Base-by-base conservation (phyloP, 78 protist genomes). In the Planoprotostelium fungivorum region DNA sequence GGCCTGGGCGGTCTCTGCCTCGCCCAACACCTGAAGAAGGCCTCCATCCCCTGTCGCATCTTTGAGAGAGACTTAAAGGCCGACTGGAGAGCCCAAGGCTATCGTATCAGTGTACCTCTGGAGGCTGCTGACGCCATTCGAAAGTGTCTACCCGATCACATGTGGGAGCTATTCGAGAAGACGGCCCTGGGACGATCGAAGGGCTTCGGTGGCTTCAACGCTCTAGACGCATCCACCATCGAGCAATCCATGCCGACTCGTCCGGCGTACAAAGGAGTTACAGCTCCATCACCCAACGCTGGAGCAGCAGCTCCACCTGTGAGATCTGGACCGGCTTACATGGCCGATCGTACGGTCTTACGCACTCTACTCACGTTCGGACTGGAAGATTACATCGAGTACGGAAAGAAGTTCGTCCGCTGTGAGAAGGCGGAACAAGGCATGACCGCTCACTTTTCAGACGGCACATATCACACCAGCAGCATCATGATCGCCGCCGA, bases 31-130 rank as follows among this genome's bases (percentile, higher is more conserved):
- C 38, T 89, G 38, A 34, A 35, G 28, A 83, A 39, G 25, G 28
- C 23, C 34, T 63, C 84, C 35, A 84, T 89, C 29, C 38, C 28
- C 10, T 89, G 85, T 89, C 85, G 36, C 39, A 1, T 89, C 35
- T 89, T 89, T 84, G 91, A 89, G 86, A 89, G 91, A 83, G 91
- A 89, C 85, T 84, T 39, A 83, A 34, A 35, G 16, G 23, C 1
- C 0, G 23, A 5, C 5, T 84, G 35, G 29, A 35, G 91, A 36
- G n/a, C 34, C 25, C 91, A 89, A 84, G 91, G 91, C 39, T 89
- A 89, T 84, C 88, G 91, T 16, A 34, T 89, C 35, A 29, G 91
- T 35, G 51, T 89, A 1, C 34, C 34, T 35, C 88, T 84, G 39
- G 86, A 84, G 29, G 91, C 89, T 0, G 25, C 91, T 29, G 28